These are phyloP conservation scores for Dovyalis caffra DNA, from an alignment of 345 rosid genomes.

Conservation along the genomic window DNA sequence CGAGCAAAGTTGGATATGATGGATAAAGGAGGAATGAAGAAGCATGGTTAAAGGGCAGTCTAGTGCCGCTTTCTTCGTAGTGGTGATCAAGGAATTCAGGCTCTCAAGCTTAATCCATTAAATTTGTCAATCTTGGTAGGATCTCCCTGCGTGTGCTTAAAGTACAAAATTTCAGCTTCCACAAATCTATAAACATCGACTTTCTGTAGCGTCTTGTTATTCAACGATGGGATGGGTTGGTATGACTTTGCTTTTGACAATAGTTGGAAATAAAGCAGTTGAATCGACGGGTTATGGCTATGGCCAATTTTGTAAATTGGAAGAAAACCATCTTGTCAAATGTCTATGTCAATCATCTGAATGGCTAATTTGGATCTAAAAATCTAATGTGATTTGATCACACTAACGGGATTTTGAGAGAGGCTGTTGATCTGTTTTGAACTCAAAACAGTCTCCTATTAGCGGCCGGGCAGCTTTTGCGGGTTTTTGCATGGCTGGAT, in stretches of 20 bases:
- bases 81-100: neutral
- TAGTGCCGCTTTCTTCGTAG: neutral
- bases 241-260: conserved; percentile 2
- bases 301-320: neutral
- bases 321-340: neutral
- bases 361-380: neutral
- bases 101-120: neutral
- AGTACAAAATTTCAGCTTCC: neutral
- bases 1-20: neutral
- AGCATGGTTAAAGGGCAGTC: neutral
- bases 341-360: conserved; percentile 5
- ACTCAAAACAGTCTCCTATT: neutral
- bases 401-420: neutral
- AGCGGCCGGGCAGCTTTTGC: neutral
- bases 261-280: neutral
- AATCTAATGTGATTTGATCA: neutral
- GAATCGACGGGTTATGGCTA: neutral
- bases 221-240: neutral
- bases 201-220: conserved; percentile 9
- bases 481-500: neutral
- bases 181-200: neutral
- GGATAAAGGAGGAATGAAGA: neutral
- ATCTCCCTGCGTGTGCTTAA: neutral
- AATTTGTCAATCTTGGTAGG: neutral
- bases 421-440: neutral